These are phyloP conservation scores for Lipomyces orientalis DNA, from an alignment of 805 yeast species.

Conservation along the genomic window DNA sequence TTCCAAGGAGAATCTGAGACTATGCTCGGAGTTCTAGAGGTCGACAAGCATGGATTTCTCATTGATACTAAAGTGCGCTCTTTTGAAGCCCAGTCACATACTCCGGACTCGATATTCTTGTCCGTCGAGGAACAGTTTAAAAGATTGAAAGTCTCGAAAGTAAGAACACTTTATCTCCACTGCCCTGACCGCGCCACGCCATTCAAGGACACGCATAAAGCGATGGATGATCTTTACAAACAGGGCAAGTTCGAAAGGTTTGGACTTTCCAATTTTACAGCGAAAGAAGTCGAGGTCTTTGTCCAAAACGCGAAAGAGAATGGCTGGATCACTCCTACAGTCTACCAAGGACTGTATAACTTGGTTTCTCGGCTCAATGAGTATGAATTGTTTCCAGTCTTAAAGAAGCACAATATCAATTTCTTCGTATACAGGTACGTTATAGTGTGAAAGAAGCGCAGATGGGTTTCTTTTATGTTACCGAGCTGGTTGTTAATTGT, in stretches of 20 bases:
- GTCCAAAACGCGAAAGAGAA: conserved; percentile 37
- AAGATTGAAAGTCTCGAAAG: conserved; percentile 26
- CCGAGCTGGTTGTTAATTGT: neutral
- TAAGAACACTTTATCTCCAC: conserved; percentile 30
- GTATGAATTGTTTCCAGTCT: conserved; percentile 39
- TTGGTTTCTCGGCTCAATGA: conserved; percentile 41
- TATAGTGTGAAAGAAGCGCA: neutral
- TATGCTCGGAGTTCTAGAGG: conserved; percentile 26
- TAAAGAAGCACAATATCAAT: conserved; percentile 35
- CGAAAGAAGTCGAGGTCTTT: conserved; percentile 39
- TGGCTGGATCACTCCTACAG: conserved; percentile 42
- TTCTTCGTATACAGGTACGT: conserved; percentile 41
- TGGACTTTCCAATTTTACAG: conserved; percentile 42
- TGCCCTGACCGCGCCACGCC: conserved; percentile 42
- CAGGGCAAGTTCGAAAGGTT: conserved; percentile 41
- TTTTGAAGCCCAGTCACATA: conserved; percentile 22
- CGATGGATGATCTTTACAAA: conserved; percentile 39
- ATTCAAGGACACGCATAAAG: conserved; percentile 40
- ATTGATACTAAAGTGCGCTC: conserved; percentile 36
- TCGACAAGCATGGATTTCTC: conserved; percentile 17
- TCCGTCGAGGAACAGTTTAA: conserved; percentile 29
- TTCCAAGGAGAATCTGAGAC: conserved; percentile 34
- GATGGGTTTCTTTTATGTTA: too few species aligned
- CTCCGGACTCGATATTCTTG: conserved; percentile 19
- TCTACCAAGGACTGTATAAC: conserved; percentile 44